Evolutionary conservation across 129 eudicot species (phyloP).

Genomic region (Deinandra increscens): DNA sequence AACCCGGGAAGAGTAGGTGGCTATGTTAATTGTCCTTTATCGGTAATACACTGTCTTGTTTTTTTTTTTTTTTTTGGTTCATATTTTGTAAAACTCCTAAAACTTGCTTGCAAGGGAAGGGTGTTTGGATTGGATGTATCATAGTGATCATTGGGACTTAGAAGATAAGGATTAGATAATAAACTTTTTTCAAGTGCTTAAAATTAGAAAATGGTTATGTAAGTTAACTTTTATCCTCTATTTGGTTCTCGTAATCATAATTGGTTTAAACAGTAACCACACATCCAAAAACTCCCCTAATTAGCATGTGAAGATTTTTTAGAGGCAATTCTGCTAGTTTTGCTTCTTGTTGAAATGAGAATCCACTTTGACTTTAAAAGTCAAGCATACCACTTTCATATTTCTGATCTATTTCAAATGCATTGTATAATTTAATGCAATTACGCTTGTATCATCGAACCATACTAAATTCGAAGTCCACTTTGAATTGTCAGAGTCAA

Average conservation of each 20-base stretch:
- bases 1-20: background rate
- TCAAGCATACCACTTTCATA: background rate
- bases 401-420: background rate
- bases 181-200: background rate
- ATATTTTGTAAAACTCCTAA: background rate
- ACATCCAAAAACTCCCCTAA: background rate
- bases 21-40: background rate
- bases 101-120: slow-evolving; percentile 3
- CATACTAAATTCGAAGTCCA: background rate
- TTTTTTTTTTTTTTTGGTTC: no score
- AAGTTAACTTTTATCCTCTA: background rate
- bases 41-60: background rate
- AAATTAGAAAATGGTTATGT: background rate
- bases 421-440: background rate
- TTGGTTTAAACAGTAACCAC: background rate
- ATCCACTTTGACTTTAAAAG: background rate
- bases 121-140: slow-evolving; percentile 3
- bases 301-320: background rate
- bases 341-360: background rate
- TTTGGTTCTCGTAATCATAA: background rate
- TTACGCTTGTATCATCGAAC: background rate
- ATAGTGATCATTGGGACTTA: background rate
- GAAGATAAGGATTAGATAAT: background rate
- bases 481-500: background rate
- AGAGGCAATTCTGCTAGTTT: background rate